Evolutionary conservation across 2,329 filamentous ascomycete genomes (phyloP), one percentile per base, ranked within the genome.

Genomic region (Xylariomycetidae sp.): DNA sequence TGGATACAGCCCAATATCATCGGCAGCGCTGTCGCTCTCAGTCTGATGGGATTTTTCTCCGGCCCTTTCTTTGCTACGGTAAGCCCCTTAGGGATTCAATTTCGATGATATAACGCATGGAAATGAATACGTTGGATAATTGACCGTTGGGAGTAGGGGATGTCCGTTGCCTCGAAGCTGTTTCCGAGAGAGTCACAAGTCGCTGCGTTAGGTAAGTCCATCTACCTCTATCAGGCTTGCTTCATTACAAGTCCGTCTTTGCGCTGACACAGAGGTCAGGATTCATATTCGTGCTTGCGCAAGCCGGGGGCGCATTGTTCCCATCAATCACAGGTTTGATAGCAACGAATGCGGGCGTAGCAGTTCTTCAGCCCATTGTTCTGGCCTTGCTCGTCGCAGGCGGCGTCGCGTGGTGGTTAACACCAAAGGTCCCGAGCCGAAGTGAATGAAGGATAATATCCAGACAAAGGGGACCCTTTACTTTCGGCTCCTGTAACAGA

Each of bases 1-100:
- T 81, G 77, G 77, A 58, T 77, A 53, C 46, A 90, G 62, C 84
- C 42, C 0, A 71, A 80, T 25, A 86, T 89, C 54, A 31, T 69
- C 12, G 63, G 58, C 4, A 68, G 67, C 30, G 64, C 69, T 3
- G 66, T 70, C 0, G 65, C 66, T 1, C 61, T 74, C 27, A 70
- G 63, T 38, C 45, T 74, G 2, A 56, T 75, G n/a, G 71, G 71
- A 0, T 73, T 76, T 54, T 69, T 76, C 38, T 64, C 63, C 0
- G 72, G 72, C 0, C 72, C 72, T 0, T 65, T 74, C 36, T 77
- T 76, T 38, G 70, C 70, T 17, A 71, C 71, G 2, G 71, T 67
- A 36, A 53, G 58, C n/a, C 8, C n/a, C 20, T n/a, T n/a, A n/a
- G n/a, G n/a, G n/a, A n/a, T n/a, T n/a, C n/a, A n/a, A n/a, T n/a